These are phyloP conservation scores for Crucihimalaya himalaica DNA, from an alignment of 345 rosid genomes.

Conservation along the genomic window DNA sequence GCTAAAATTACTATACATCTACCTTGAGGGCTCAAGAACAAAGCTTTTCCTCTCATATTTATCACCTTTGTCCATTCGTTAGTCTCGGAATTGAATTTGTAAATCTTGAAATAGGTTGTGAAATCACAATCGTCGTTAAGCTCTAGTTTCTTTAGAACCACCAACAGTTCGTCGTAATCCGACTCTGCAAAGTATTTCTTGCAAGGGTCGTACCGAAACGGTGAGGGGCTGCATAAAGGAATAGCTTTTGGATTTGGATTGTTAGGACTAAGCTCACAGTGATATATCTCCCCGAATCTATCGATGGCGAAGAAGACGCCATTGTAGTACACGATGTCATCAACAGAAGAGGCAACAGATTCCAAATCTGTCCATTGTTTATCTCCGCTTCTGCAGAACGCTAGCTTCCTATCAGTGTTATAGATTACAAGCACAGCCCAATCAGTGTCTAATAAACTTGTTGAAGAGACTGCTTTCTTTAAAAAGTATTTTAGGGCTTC, in stretches of 20 bases:
- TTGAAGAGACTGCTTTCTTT: slow-evolving; percentile 28
- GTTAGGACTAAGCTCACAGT: background rate
- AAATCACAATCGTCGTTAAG: slow-evolving; percentile 31
- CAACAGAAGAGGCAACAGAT: slow-evolving; percentile 6
- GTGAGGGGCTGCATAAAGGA: slow-evolving; percentile 11
- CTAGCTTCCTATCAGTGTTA: slow-evolving; percentile 23
- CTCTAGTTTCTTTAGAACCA: slow-evolving; percentile 32
- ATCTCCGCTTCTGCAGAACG: slow-evolving; percentile 34
- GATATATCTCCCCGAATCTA: slow-evolving; percentile 10
- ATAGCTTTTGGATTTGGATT: slow-evolving; percentile 17
- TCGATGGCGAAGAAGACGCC: slow-evolving; percentile 31
- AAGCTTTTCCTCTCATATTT: slow-evolving; percentile 27
- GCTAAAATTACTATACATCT: slow-evolving; percentile 19
- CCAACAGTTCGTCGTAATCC: background rate
- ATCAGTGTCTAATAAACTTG: slow-evolving; percentile 15
- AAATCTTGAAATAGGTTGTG: slow-evolving; percentile 20
- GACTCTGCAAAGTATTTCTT: slow-evolving; percentile 38
- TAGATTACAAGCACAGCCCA: slow-evolving; percentile 33
- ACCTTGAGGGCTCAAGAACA: slow-evolving; percentile 30
- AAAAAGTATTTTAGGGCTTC: slow-evolving; percentile 26
- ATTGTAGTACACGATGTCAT: slow-evolving; percentile 34
- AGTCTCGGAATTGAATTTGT: slow-evolving; percentile 13
- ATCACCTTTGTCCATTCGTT: slow-evolving; percentile 23
- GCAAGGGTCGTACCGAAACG: slow-evolving; percentile 20
- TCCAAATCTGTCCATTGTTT: slow-evolving; percentile 29